phyloP scores from a whole-genome alignment of 2,329 filamentous ascomycete genomes.

The Plenodomus biglobosus region DNA sequence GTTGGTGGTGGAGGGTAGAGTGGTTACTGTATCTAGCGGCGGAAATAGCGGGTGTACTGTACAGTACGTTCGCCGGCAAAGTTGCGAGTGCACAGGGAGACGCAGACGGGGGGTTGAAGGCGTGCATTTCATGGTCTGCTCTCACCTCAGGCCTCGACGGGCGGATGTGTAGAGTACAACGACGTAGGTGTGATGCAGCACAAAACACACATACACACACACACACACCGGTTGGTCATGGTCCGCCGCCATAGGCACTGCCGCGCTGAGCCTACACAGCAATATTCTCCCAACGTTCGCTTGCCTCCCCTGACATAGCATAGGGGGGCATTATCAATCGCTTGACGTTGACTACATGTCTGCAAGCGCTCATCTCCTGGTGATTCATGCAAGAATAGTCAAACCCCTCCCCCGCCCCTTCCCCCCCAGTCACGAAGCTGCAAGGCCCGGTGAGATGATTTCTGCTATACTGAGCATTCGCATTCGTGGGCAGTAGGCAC shows the following conservation, averaged over 20 bases:
- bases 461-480: not conserved
- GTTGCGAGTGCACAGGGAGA: constrained; percentile 5
- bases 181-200: not conserved
- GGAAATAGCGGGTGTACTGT: not conserved
- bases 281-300: too few species aligned
- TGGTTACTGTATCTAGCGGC: not conserved
- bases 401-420: too few species aligned
- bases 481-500: too few species aligned
- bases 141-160: constrained; percentile 15
- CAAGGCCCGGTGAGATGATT: not conserved
- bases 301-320: too few species aligned
- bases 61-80: constrained; percentile 1
- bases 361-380: not conserved
- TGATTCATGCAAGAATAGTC: too few species aligned
- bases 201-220: too few species aligned
- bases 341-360: not conserved
- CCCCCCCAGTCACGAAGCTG: too few species aligned
- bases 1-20: not conserved
- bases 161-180: constrained; percentile 13
- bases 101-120: not conserved
- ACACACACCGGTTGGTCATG: too few species aligned
- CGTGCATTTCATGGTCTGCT: constrained; percentile 10
- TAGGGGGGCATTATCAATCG: too few species aligned
- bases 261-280: too few species aligned
- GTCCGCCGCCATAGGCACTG: too few species aligned